Conservation (phyloP, 805 yeast genomes). For the Cyberlindnera japonica region DNA sequence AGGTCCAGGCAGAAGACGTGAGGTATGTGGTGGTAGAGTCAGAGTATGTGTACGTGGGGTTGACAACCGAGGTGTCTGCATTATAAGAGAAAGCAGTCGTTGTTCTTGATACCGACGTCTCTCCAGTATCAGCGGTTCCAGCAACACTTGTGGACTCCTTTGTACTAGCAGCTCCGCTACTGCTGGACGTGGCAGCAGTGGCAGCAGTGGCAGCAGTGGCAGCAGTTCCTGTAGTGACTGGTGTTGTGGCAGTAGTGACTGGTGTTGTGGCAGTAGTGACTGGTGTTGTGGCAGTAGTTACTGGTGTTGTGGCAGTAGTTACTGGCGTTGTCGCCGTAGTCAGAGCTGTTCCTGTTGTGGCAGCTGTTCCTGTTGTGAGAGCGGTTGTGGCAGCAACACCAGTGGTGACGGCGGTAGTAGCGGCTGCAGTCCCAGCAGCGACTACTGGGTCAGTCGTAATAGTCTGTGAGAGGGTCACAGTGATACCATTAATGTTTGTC, state of each 20-base stretch:
- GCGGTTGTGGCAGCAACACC: slow-evolving; percentile 4
- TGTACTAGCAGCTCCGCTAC: slow-evolving; percentile 5
- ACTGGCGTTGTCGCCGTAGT: slow-evolving; percentile 5
- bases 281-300: slow-evolving; percentile 10
- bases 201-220: slow-evolving; percentile 7
- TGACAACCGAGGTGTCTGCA: slow-evolving; percentile 10
- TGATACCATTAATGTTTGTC: slow-evolving; percentile 24
- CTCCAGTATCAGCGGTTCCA: slow-evolving; percentile 8
- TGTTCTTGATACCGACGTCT: slow-evolving; percentile 13
- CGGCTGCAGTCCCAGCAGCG: not conserved
- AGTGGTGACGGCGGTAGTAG: slow-evolving; percentile 3
- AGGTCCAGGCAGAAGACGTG: slow-evolving; percentile 31
- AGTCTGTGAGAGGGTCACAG: slow-evolving; percentile 25
- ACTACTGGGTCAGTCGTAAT: slow-evolving; percentile 4
- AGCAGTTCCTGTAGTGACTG: slow-evolving; percentile 3
- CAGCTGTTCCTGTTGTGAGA: slow-evolving; percentile 1
- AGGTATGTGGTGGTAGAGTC: slow-evolving; percentile 29
- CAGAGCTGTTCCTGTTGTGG: slow-evolving; percentile 5
- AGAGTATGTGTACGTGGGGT: slow-evolving; percentile 29
- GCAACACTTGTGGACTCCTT: slow-evolving; percentile 5
- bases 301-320: slow-evolving; percentile 8
- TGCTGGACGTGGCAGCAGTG: slow-evolving; percentile 4
- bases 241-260: slow-evolving; percentile 6
- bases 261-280: slow-evolving; percentile 10
- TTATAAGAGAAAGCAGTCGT: slow-evolving; percentile 21